A percentile compares a stretch with the other conserved stretches of the same genome.
Evolutionary conservation across 164 flowering plant species (phyloP).

Genomic region (Dillenia suffruticosa): DNA sequence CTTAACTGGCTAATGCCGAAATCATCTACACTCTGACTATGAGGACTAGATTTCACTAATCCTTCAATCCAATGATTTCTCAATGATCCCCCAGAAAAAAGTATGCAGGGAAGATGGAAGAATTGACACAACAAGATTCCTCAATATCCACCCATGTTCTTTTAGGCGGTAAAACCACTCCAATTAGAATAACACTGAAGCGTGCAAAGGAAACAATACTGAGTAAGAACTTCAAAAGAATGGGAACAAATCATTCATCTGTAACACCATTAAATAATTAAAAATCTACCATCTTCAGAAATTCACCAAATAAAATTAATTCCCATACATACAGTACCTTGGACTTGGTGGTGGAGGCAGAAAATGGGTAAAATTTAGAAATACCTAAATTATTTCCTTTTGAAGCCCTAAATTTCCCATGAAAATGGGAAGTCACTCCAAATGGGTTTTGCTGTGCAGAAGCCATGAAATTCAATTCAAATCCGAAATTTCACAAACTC

Average conservation of each 20-base stretch:
- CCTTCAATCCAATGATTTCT: too few species aligned
- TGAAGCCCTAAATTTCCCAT: slow-evolving; percentile 18
- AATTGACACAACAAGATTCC: too few species aligned
- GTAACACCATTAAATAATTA: background rate
- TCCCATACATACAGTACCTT: slow-evolving; percentile 28
- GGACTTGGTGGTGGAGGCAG: slow-evolving; percentile 16
- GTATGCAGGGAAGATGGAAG: too few species aligned
- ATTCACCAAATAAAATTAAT: background rate
- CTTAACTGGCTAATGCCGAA: too few species aligned
- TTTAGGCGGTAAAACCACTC: too few species aligned
- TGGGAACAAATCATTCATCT: background rate
- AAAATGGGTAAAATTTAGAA: slow-evolving; percentile 20
- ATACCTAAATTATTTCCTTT: slow-evolving; percentile 26
- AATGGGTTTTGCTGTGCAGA: slow-evolving; percentile 32
- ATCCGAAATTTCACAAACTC: slow-evolving; percentile 17
- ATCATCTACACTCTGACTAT: too few species aligned
- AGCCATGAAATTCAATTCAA: slow-evolving; percentile 24
- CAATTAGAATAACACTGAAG: too few species aligned
- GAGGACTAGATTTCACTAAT: too few species aligned
- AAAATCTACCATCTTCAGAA: background rate
- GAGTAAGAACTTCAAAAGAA: too few species aligned
- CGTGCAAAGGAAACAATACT: too few species aligned
- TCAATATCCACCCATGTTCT: too few species aligned
- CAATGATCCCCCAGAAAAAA: too few species aligned
- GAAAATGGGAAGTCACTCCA: slow-evolving; percentile 24